Conservation (phyloP, 2,329 filamentous ascomycete species). For the Colletotrichum sidae region DNA sequence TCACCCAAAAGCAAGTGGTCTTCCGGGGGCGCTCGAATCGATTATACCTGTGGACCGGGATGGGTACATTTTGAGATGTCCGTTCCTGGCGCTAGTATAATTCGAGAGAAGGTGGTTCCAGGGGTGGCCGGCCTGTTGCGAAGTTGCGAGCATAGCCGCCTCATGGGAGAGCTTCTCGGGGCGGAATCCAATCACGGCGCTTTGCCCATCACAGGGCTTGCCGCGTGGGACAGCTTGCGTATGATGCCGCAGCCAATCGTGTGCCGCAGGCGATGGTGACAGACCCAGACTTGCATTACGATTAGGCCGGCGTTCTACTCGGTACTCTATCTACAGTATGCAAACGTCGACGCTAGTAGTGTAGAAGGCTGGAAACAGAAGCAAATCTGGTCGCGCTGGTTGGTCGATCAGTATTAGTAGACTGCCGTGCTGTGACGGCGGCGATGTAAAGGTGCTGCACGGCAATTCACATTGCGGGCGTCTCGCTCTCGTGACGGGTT, state of each 20-base stretch:
- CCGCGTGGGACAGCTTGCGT: conserved; percentile 1
- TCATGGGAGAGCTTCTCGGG: conserved; percentile 4
- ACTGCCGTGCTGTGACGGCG: not conserved
- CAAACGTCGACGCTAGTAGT: too few relatives aligned
- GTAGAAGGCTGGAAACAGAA: not conserved
- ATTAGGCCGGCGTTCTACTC: not conserved
- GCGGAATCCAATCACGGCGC: conserved; percentile 17
- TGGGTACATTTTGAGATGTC: conserved; percentile 5
- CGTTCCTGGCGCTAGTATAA: conserved; percentile 14
- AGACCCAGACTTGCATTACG: conserved; percentile 6
- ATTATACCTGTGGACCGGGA: conserved; percentile 1
- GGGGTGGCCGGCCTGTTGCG: conserved; percentile 1
- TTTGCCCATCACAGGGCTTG: conserved; percentile 5
- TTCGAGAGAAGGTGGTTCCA: conserved; percentile 3
- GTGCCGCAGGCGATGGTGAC: not conserved
- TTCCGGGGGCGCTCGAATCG: conserved; percentile 4
- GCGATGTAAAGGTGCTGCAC: not conserved
- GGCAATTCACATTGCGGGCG: not conserved
- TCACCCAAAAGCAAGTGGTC: conserved; percentile 8
- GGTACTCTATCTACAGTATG: too few relatives aligned
- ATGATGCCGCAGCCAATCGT: not conserved
- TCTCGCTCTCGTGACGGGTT: conserved; percentile 17
- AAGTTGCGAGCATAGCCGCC: conserved; percentile 13
- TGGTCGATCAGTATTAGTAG: not conserved
- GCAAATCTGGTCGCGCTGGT: conserved; percentile 6